These are phyloP conservation scores for Metschnikowia shivogae DNA, from an alignment of 805 yeast species.

Conservation along the genomic window DNA sequence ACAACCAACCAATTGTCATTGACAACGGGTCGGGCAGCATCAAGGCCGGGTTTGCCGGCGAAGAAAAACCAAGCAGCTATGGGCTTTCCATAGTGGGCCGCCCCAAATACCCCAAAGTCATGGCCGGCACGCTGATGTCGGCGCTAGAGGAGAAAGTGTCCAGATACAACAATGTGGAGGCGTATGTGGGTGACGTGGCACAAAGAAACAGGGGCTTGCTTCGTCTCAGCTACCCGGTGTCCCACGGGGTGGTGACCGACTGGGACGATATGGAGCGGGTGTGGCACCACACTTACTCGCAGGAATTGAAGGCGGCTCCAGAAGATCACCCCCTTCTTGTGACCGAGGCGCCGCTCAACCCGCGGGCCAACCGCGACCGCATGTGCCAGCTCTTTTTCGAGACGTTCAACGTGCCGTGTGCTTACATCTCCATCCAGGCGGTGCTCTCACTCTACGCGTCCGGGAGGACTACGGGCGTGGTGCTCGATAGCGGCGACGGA, in stretches of 20 bases:
- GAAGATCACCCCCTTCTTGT: constrained; percentile 86
- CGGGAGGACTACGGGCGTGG: constrained; percentile 89
- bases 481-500: constrained; percentile 91
- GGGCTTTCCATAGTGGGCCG: constrained; percentile 70
- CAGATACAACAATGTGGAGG: constrained; percentile 34
- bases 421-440: constrained; percentile 70
- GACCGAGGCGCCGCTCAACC: constrained; percentile 88
- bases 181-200: constrained; percentile 73
- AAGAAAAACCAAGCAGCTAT: constrained; percentile 66
- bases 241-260: constrained; percentile 71
- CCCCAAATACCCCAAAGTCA: constrained; percentile 78
- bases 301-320: constrained; percentile 51
- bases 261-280: constrained; percentile 86
- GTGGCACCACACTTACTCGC: constrained; percentile 66
- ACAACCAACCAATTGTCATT: constrained; percentile 44
- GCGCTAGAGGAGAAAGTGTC: constrained; percentile 16
- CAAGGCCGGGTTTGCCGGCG: constrained; percentile 92
- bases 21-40: constrained; percentile 74
- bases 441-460: constrained; percentile 81
- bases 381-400: constrained; percentile 68
- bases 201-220: constrained; percentile 76
- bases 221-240: constrained; percentile 64
- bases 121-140: constrained; percentile 49
- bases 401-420: constrained; percentile 69
- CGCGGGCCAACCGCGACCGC: constrained; percentile 53